A percentile compares a stretch with the other conserved stretches of the same genome.
Conservation (phyloP, 257 asterid species). For the Nicotiana otophora region DNA sequence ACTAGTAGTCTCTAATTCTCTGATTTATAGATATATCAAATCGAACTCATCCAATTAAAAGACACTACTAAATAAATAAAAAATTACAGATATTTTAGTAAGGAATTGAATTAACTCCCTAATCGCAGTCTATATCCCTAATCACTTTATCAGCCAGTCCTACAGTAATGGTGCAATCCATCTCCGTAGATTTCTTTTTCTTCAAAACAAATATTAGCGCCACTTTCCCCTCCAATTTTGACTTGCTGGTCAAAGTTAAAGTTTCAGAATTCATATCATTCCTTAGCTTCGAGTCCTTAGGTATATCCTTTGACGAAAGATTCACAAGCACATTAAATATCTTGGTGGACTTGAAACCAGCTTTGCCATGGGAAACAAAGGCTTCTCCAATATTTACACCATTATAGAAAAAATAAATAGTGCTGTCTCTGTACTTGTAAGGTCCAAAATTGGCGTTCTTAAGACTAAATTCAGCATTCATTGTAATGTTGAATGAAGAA, state of each 20-base stretch:
- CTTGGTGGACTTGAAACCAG: constrained; percentile 22
- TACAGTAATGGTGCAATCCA: constrained; percentile 32
- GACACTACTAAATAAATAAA: too few relatives aligned
- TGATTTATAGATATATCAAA: too few relatives aligned
- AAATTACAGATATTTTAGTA: not conserved
- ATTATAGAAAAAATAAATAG: constrained; percentile 23
- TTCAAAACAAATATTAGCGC: constrained; percentile 27
- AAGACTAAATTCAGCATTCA: constrained; percentile 29
- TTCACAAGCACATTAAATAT: constrained; percentile 13
- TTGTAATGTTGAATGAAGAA: constrained; percentile 16
- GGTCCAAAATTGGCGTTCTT: constrained; percentile 45
- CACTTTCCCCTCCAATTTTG: constrained; percentile 37
- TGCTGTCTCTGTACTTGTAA: constrained; percentile 22
- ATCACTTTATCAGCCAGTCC: constrained; percentile 6
- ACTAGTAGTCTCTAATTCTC: too few relatives aligned
- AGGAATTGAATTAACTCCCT: not conserved
- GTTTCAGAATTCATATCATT: constrained; percentile 26
- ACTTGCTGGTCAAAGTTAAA: constrained; percentile 18
- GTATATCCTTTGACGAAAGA: constrained; percentile 12
- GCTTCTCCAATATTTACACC: constrained; percentile 28
- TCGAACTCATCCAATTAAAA: too few relatives aligned
- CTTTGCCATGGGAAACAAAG: constrained; percentile 9
- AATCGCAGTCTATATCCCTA: constrained; percentile 20
- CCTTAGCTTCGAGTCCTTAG: not conserved
- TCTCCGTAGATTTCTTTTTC: constrained; percentile 30